phyloP scores from a whole-genome alignment of 306 rosid genomes.

The Cucumis melo region DNA sequence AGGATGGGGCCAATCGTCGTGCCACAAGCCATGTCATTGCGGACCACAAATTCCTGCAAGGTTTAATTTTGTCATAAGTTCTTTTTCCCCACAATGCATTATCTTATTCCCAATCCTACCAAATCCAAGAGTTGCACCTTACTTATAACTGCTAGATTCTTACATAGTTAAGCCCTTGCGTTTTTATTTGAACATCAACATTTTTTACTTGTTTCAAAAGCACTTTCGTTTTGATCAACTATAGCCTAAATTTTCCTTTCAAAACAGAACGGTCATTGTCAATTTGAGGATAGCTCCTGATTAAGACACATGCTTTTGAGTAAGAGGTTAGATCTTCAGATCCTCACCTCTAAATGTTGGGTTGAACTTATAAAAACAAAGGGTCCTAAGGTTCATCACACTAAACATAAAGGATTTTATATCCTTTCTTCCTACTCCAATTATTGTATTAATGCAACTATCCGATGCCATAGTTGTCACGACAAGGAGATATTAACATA shows the following conservation, averaged over 20 bases:
- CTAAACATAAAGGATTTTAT: neutral
- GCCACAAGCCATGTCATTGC: slow-evolving; percentile 87
- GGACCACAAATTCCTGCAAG: slow-evolving; percentile 83
- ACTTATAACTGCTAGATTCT: neutral
- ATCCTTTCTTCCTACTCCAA: neutral
- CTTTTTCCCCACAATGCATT: neutral
- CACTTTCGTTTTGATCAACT: neutral
- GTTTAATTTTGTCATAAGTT: neutral
- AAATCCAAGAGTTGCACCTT: neutral
- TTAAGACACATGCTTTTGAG: no score
- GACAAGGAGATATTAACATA: slow-evolving; percentile 14
- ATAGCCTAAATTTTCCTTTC: neutral
- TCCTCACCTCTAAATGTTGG: no score
- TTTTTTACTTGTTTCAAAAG: neutral
- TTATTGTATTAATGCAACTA: neutral
- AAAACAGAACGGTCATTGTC: neutral
- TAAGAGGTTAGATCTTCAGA: no score
- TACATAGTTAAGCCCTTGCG: no score
- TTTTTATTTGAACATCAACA: no score
- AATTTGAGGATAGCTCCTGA: no score
- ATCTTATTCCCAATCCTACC: neutral
- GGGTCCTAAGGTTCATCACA: neutral
- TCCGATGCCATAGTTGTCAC: neutral
- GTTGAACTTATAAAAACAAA: no score
- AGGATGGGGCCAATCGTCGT: slow-evolving; percentile 96